Evolutionary conservation across 352 stramenopile genomes (phyloP).

Genomic region (Thraustochytrium striatum): DNA sequence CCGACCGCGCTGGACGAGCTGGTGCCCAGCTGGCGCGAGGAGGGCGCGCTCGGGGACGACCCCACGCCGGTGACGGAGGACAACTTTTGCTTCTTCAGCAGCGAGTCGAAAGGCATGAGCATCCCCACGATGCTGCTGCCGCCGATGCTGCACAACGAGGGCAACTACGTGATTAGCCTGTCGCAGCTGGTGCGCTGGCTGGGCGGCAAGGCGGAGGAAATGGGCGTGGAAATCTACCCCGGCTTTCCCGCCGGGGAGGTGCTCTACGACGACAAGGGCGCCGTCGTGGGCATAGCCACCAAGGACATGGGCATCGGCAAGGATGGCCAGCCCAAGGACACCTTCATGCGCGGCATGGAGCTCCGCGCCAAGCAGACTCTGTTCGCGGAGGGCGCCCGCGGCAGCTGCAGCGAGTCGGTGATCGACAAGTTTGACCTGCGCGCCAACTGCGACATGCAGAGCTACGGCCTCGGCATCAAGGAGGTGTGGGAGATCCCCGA

Average conservation of each 20-base stretch:
- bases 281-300: slow-evolving; percentile 89
- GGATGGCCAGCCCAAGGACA: slow-evolving; percentile 87
- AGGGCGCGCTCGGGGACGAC: slow-evolving; percentile 63
- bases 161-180: slow-evolving; percentile 95
- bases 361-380: slow-evolving; percentile 90
- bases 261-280: slow-evolving; percentile 61
- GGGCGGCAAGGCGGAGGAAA: slow-evolving; percentile 88
- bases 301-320: slow-evolving; percentile 97
- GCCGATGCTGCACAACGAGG: slow-evolving; percentile 91
- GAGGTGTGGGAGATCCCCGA: slow-evolving; percentile 86
- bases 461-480: slow-evolving; percentile 98
- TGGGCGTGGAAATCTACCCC: slow-evolving; percentile 98
- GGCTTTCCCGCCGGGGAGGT: slow-evolving; percentile 93
- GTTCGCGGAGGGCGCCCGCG: slow-evolving; percentile 94
- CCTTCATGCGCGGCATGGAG: slow-evolving; percentile 96
- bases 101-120: slow-evolving; percentile 71
- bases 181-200: slow-evolving; percentile 92
- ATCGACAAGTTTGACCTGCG: slow-evolving; percentile 94
- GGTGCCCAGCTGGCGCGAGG: slow-evolving; percentile 88
- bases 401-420: slow-evolving; percentile 91
- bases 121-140: slow-evolving; percentile 88
- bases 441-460: slow-evolving; percentile 81
- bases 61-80: slow-evolving; percentile 88
- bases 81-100: slow-evolving; percentile 81
- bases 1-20: slow-evolving; percentile 91